Base-by-base conservation (phyloP, 768 basidiomycete genomes). In the Hygrocybe coccinea region DNA sequence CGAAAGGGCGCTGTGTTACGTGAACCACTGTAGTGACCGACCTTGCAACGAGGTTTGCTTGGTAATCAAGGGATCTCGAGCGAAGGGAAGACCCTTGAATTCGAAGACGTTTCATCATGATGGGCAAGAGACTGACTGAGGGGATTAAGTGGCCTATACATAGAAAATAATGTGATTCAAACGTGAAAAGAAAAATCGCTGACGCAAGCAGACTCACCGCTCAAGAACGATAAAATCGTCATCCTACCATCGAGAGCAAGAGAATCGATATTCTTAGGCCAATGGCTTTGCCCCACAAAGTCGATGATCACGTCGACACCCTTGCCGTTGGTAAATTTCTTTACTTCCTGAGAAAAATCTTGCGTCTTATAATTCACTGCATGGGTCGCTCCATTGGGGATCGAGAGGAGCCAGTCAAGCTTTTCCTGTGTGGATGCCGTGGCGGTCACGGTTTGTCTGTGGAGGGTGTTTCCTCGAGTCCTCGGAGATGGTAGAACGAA, bases 61-160 rank as follows among this genome's bases (percentile, higher is more conserved):
- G 92, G 68, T 95, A 97, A 59, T 79, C 74, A n/a, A 76, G 63
- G 22, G 82, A 79, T 44, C 91, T 83, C 29, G 86, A 82, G 21
- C 93, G 84, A 29, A 97, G 74, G 1, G 92, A 95, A 19, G 91
- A 90, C 19, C 94, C 93, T 69, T 92, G 86, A 50, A 97, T 86
- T 22, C 85, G 84, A 50, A 97, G 81, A 15, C 93, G 84, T 73
- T 95, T 97, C 69, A 76, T 84, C 55, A 95, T 73, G 52, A 97
- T 80, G 9, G 84, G 85, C 5, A 62, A 63, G 45, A 97, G 72
- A 67, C 86, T 78, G 55, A 83, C 71, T 12, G 71, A 71, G 12
- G 78, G 67, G 14, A 85, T 77, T 15, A 75, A 70, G 29, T 69
- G 64, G 43, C 87, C 87, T 51, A 29, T 29, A n/a, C n/a, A 8